These are phyloP conservation scores for Fusarium sp. DNA, from an alignment of 2,329 filamentous ascomycete species.

Conservation along the genomic window DNA sequence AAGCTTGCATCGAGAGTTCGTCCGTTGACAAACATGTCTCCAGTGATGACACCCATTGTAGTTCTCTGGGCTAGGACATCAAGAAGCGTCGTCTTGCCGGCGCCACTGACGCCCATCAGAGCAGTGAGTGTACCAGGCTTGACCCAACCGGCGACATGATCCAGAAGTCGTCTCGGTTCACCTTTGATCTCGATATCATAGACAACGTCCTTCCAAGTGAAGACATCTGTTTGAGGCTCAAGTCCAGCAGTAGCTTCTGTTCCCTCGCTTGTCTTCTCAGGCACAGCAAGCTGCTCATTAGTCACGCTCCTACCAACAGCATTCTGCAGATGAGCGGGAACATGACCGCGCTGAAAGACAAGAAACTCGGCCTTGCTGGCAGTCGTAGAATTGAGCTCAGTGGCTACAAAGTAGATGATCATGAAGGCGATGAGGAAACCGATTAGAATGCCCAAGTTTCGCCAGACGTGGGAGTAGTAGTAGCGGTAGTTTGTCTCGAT, in stretches of 20 bases:
- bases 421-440: constrained; percentile 74
- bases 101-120: constrained; percentile 71
- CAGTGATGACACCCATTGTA: constrained; percentile 71
- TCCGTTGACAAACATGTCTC: constrained; percentile 74
- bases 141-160: constrained; percentile 88
- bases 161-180: constrained; percentile 75
- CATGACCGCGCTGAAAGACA: constrained; percentile 70
- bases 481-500: constrained; percentile 68
- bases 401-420: constrained; percentile 69
- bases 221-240: constrained; percentile 66
- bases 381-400: constrained; percentile 73
- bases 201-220: constrained; percentile 82
- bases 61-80: constrained; percentile 61
- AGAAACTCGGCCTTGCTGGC: constrained; percentile 75
- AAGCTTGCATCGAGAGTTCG: constrained; percentile 66
- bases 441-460: constrained; percentile 76
- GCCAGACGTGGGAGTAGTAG: constrained; percentile 68
- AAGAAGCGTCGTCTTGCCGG: constrained; percentile 57
- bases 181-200: constrained; percentile 79
- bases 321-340: constrained; percentile 55
- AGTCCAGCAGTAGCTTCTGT: constrained; percentile 45
- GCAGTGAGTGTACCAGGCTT: constrained; percentile 89
- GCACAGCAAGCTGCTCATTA: constrained; percentile 46
- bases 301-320: constrained; percentile 40
- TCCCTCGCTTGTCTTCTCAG: constrained; percentile 38